A percentile compares a stretch with the other conserved stretches of the same genome.
These are phyloP conservation scores for Sarocladium oryzae DNA, from an alignment of 2,329 filamentous ascomycete genomes.

Conservation along the genomic window DNA sequence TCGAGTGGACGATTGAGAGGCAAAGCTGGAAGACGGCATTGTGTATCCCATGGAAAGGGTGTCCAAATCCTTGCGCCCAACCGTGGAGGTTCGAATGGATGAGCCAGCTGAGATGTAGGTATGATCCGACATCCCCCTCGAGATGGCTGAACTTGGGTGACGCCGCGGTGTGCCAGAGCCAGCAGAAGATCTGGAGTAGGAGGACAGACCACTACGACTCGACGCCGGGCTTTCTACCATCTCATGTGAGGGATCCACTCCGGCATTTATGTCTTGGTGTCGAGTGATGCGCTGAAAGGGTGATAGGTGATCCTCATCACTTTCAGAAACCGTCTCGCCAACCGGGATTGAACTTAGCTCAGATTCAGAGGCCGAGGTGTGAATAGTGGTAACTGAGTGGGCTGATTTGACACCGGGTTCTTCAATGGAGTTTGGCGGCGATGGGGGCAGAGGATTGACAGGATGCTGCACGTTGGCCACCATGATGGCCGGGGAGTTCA, in stretches of 20 bases:
- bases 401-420: slow-evolving; percentile 53
- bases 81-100: slow-evolving; percentile 34
- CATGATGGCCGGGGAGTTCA: slow-evolving; percentile 74
- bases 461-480: slow-evolving; percentile 84
- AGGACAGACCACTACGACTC: slow-evolving; percentile 56
- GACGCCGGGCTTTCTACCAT: slow-evolving; percentile 58
- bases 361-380: slow-evolving; percentile 39
- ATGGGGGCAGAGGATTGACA: slow-evolving; percentile 70
- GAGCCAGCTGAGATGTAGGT: slow-evolving; percentile 62
- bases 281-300: slow-evolving; percentile 70
- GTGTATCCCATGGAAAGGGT: slow-evolving; percentile 46
- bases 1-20: slow-evolving; percentile 42
- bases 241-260: slow-evolving; percentile 52
- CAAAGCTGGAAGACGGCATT: slow-evolving; percentile 26
- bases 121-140: slow-evolving; percentile 51
- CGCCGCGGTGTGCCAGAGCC: slow-evolving; percentile 46
- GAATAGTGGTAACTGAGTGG: slow-evolving; percentile 39
- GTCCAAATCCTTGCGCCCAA: slow-evolving; percentile 31
- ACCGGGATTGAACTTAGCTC: slow-evolving; percentile 48
- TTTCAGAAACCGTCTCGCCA: slow-evolving; percentile 63
- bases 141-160: slow-evolving; percentile 44
- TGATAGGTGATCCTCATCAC: slow-evolving; percentile 71
- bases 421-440: slow-evolving; percentile 74
- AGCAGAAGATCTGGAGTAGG: slow-evolving; percentile 46
- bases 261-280: slow-evolving; percentile 34